Evolutionary conservation across 768 basidiomycete genomes (phyloP), one percentile per base, ranked within the genome.

Genomic region (Antrodiella citrinella): DNA sequence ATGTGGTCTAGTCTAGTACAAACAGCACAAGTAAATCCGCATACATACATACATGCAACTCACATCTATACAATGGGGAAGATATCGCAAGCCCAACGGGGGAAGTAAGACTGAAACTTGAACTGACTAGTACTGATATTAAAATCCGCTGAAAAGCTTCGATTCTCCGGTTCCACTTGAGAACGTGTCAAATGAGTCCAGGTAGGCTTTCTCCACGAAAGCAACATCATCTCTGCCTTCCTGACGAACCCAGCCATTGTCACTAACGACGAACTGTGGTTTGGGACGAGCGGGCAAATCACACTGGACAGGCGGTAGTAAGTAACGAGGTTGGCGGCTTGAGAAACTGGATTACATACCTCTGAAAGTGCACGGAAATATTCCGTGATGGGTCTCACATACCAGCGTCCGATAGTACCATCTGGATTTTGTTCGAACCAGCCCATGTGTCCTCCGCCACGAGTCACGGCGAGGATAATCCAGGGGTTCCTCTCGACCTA

Each of bases 91-190:
- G n/a, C n/a, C n/a, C n/a, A n/a, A n/a, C n/a, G n/a, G n/a, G n/a
- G n/a, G n/a, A n/a, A n/a, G n/a, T n/a, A n/a, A n/a, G n/a, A n/a
- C n/a, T n/a, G n/a, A n/a, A n/a, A n/a, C n/a, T n/a, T n/a, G n/a
- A n/a, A n/a, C n/a, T n/a, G n/a, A n/a, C n/a, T n/a, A n/a, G n/a
- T n/a, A n/a, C n/a, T 7, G 15, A 15, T 35, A 15, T 52, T 40
- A 57, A 56, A 51, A 60, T 3, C 57, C 57, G 22, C 54, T 52
- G 51, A 58, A 55, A 11, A 60, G 49, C 46, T 60, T 60, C 30
- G 57, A 59, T 15, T 24, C 47, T 4, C 49, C 51, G 23, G 13
- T 41, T 13, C 59, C 55, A 48, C 54, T 57, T 23, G 52, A 50
- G 35, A 61, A 47, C 4, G 49, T 25, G 35, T 51, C 49, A 4